Conservation (phyloP, 2,329 filamentous ascomycete species). For the Dissoconium aciculare region DNA sequence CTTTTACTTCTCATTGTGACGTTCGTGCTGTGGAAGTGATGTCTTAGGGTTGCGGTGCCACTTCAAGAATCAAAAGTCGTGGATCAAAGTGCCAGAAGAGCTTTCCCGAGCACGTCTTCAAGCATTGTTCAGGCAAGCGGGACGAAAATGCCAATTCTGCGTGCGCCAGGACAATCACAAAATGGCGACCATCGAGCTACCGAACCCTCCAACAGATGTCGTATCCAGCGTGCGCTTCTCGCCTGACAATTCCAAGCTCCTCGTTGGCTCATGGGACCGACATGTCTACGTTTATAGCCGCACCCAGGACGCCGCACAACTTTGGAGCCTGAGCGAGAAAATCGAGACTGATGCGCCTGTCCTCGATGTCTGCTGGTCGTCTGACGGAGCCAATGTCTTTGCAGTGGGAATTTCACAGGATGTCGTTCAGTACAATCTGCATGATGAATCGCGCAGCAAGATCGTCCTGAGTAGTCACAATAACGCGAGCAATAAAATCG, state of each 20-base stretch:
- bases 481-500: constrained; percentile 60
- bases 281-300: constrained; percentile 64
- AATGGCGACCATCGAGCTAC: constrained; percentile 43
- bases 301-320: constrained; percentile 32
- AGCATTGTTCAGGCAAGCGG: too few relatives aligned
- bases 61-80: too few relatives aligned
- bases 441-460: constrained; percentile 46
- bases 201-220: constrained; percentile 68
- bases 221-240: constrained; percentile 81
- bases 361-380: constrained; percentile 81
- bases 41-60: too few relatives aligned
- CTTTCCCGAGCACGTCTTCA: too few relatives aligned
- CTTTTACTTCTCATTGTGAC: too few relatives aligned
- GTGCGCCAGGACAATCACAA: too few relatives aligned
- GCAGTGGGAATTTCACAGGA: constrained; percentile 75
- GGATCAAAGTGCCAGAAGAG: too few relatives aligned
- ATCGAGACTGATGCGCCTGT: constrained; percentile 62
- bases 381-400: constrained; percentile 65
- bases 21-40: too few relatives aligned
- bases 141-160: too few relatives aligned
- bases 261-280: constrained; percentile 93
- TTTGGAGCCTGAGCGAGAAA: constrained; percentile 23
- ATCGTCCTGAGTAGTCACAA: constrained; percentile 64
- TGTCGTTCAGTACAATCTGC: constrained; percentile 59
- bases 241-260: constrained; percentile 58